phyloP scores from a whole-genome alignment of 352 stramenopile species.

The Phytopythium montanum region DNA sequence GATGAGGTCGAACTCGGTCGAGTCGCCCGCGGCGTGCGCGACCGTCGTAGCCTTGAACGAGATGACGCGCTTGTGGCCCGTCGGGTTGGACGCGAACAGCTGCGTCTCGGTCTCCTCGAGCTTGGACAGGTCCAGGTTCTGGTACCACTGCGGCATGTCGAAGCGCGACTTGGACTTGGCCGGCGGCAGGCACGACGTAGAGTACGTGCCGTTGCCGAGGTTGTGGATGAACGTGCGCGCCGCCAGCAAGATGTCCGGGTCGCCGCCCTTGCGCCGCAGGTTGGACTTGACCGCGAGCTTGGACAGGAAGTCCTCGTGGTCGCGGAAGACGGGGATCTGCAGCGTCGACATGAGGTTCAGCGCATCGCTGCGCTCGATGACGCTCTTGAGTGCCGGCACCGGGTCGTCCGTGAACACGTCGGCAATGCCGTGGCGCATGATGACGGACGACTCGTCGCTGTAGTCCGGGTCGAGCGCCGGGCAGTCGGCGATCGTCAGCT shows the following conservation, averaged over 20 bases:
- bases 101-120: constrained; percentile 43
- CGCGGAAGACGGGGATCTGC: constrained; percentile 92
- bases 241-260: constrained; percentile 94
- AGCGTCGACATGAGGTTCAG: constrained; percentile 97
- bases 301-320: constrained; percentile 93
- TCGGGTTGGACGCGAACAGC: constrained; percentile 61
- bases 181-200: constrained; percentile 58
- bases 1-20: constrained; percentile 79
- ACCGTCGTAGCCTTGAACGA: constrained; percentile 44
- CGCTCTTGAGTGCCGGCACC: constrained; percentile 86
- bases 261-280: constrained; percentile 94
- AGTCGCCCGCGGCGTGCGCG: constrained; percentile 60
- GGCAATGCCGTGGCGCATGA: constrained; percentile 95
- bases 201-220: constrained; percentile 56
- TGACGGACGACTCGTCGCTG: constrained; percentile 70
- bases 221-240: constrained; percentile 87
- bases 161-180: constrained; percentile 84
- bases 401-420: constrained; percentile 94
- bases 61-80: constrained; percentile 50
- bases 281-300: constrained; percentile 93
- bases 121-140: constrained; percentile 51
- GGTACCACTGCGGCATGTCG: constrained; percentile 65
- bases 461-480: constrained; percentile 97
- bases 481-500: constrained; percentile 95
- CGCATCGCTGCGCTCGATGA: constrained; percentile 90